Percentiles rank a stretch among this genome's conserved stretches.
These are phyloP conservation scores for Striga asiatica DNA, from an alignment of 257 asterid genomes.

Conservation along the genomic window DNA sequence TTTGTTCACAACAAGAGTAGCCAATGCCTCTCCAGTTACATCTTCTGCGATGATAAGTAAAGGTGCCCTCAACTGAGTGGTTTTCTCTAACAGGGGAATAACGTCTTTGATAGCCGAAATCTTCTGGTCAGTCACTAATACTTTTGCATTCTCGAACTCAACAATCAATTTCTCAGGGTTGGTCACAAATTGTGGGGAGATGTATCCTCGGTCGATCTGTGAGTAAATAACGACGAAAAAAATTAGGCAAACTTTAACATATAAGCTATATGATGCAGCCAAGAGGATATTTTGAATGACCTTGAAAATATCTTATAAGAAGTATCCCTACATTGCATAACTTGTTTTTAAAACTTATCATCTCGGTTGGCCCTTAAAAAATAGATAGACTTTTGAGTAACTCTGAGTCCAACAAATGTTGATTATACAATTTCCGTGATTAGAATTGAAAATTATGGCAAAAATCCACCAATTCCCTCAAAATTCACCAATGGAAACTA, in stretches of 20 bases:
- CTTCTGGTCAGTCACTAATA: slow-evolving; percentile 82
- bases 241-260: not conserved
- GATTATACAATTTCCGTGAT: no score
- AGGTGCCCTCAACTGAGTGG: slow-evolving; percentile 80
- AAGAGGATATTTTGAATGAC: no score
- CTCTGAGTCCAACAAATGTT: no score
- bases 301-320: no score
- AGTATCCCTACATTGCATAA: no score
- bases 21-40: slow-evolving; percentile 93
- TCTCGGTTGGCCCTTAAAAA: no score
- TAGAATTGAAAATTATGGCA: no score
- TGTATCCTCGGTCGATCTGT: slow-evolving; percentile 91
- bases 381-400: no score
- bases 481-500: no score
- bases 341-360: no score
- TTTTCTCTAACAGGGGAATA: slow-evolving; percentile 75
- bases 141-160: slow-evolving; percentile 77
- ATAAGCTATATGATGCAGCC: not conserved
- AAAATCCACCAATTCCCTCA: no score
- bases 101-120: slow-evolving; percentile 86
- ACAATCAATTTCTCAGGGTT: slow-evolving; percentile 75
- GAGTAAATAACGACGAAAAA: not conserved
- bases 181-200: slow-evolving; percentile 93
- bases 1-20: slow-evolving; percentile 94
- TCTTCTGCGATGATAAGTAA: slow-evolving; percentile 85